These are phyloP conservation scores for Pterula multifida DNA, from an alignment of 1,284 basidiomycete species.

Conservation along the genomic window DNA sequence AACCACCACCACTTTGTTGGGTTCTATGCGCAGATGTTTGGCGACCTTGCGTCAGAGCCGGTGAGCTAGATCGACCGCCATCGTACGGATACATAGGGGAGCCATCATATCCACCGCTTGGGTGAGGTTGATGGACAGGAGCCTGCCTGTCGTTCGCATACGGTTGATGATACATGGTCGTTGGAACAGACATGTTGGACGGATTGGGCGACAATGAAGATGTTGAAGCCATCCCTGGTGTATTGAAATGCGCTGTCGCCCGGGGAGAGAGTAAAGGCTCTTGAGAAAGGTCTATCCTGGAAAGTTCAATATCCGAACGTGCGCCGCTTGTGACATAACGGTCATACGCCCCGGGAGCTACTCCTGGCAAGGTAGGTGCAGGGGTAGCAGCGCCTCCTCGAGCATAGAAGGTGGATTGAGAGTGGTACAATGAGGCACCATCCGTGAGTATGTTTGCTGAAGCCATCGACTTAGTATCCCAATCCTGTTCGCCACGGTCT, in stretches of 20 bases:
- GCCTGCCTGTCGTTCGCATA: not conserved
- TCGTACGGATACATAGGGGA: not conserved
- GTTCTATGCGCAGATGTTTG: not conserved
- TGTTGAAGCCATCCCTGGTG: not conserved
- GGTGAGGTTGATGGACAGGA: not conserved
- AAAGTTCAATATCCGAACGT: constrained; percentile 42
- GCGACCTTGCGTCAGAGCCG: not conserved
- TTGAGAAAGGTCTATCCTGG: constrained; percentile 35
- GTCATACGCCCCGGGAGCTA: constrained; percentile 31
- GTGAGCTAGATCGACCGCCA: not conserved
- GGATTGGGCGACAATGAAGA: not conserved
- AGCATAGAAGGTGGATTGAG: constrained; percentile 32
- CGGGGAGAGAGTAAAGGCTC: constrained; percentile 41
- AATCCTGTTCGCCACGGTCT: constrained; percentile 70
- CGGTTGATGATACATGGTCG: not conserved
- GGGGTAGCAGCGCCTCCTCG: constrained; percentile 13
- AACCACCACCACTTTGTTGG: not conserved
- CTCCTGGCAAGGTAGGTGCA: constrained; percentile 16
- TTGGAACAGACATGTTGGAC: not conserved
- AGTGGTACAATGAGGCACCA: constrained; percentile 24
- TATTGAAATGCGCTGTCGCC: not conserved
- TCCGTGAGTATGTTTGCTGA: constrained; percentile 43
- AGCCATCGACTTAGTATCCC: constrained; percentile 62
- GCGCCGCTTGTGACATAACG: constrained; percentile 39
- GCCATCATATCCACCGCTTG: not conserved